Conservation (phyloP, 345 rosid genomes). For the Salix viminalis region DNA sequence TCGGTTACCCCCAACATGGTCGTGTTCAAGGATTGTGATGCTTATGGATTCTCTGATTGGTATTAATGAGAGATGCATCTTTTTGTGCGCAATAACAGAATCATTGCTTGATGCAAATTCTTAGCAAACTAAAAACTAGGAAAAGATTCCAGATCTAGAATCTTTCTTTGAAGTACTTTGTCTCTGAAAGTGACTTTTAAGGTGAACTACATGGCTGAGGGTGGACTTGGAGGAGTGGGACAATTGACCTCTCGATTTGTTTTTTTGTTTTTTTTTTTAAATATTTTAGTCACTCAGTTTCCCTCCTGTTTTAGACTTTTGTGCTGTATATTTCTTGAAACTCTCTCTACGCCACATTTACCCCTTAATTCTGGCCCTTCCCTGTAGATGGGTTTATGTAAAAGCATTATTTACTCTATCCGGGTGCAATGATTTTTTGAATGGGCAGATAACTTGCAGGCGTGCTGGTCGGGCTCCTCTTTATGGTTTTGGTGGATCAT, state of each 20-base stretch:
- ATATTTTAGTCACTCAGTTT: not conserved
- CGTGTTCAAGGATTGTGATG: slow-evolving; percentile 16
- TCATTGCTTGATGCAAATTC: not conserved
- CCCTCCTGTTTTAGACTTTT: not conserved
- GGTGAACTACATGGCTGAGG: not conserved
- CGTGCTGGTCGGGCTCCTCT: too few species aligned
- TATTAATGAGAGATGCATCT: slow-evolving; percentile 1
- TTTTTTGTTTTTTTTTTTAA: too few species aligned
- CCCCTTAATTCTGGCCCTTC: too few species aligned
- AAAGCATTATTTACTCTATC: not conserved
- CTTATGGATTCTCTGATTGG: not conserved
- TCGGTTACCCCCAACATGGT: slow-evolving; percentile 11
- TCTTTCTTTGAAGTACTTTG: not conserved
- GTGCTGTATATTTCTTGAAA: not conserved
- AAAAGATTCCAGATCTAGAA: not conserved
- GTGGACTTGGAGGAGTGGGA: not conserved
- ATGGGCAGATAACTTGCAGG: too few species aligned
- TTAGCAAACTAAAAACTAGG: not conserved
- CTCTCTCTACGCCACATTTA: not conserved
- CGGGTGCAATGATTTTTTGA: not conserved
- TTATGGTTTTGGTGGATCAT: too few species aligned
- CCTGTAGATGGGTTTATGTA: not conserved
- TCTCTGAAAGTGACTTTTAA: not conserved
- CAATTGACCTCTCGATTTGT: too few species aligned
- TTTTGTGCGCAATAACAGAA: not conserved